Conservation (phyloP, 441 rosid genomes). For the Gossypium gossypioides region DNA sequence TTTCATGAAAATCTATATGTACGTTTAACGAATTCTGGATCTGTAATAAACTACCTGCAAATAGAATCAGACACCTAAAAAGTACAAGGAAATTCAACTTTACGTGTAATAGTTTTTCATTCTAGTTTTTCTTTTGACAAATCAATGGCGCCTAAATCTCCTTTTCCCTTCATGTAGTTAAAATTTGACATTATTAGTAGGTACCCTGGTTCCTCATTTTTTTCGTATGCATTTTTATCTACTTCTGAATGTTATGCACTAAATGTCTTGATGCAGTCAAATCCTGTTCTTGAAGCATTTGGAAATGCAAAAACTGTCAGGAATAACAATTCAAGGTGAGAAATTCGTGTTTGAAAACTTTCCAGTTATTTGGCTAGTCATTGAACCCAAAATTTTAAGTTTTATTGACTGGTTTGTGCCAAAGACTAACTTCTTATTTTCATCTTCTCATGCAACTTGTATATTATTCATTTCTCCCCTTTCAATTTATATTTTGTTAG, state of each 20-base stretch:
- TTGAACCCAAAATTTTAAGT: background rate
- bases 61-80: background rate
- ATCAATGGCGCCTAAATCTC: background rate
- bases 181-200: background rate
- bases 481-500: background rate
- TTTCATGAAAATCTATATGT: background rate
- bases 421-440: conserved; percentile 2
- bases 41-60: conserved; percentile 4
- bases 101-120: background rate
- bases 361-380: background rate
- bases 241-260: conserved; percentile 22
- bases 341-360: background rate
- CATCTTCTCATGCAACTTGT: background rate
- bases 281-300: conserved; percentile 95
- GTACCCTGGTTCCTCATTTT: background rate
- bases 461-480: background rate
- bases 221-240: background rate
- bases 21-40: background rate
- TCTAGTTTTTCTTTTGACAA: background rate
- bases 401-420: background rate
- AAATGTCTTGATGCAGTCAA: conserved; percentile 59
- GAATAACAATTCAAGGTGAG: conserved; percentile 85
- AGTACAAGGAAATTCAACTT: background rate
- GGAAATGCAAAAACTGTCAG: conserved; percentile 93
- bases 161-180: background rate